Conservation (phyloP, 2,329 filamentous ascomycete genomes). For the Rachicladosporium sp. region DNA sequence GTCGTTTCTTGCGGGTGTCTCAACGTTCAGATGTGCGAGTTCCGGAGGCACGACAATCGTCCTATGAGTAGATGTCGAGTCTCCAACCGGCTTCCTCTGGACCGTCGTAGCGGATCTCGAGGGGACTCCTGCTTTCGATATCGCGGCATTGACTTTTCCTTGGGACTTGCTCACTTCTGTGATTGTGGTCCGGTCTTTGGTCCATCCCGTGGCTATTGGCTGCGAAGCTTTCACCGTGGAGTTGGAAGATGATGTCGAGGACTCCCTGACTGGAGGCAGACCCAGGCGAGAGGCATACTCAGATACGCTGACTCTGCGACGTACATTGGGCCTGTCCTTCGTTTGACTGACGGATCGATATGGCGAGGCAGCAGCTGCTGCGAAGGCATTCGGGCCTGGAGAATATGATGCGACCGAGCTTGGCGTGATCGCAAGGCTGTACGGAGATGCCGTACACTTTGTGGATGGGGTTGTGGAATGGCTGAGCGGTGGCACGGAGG, state of each 20-base stretch:
- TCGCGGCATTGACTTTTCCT: too few relatives aligned
- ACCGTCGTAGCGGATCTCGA: too few relatives aligned
- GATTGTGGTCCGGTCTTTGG: too few relatives aligned
- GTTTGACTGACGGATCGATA: too few relatives aligned
- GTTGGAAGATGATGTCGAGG: slow-evolving; percentile 56
- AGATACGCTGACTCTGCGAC: slow-evolving; percentile 10
- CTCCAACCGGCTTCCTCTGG: too few relatives aligned
- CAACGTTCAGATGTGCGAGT: slow-evolving; percentile 43
- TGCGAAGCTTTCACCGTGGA: slow-evolving; percentile 26
- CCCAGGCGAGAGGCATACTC: slow-evolving; percentile 40
- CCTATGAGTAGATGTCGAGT: not conserved
- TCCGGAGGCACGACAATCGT: slow-evolving; percentile 20
- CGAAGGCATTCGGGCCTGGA: slow-evolving; percentile 17
- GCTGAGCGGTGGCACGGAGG: slow-evolving; percentile 31
- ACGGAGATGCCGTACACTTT: slow-evolving; percentile 62
- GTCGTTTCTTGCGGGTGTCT: slow-evolving; percentile 39
- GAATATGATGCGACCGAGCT: slow-evolving; percentile 65
- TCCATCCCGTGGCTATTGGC: not conserved
- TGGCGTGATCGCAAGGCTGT: slow-evolving; percentile 66
- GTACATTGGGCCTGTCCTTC: too few relatives aligned
- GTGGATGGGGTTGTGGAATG: slow-evolving; percentile 64
- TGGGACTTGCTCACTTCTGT: too few relatives aligned
- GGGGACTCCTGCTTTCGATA: too few relatives aligned
- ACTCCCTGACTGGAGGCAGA: slow-evolving; percentile 55
- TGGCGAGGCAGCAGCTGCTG: too few relatives aligned